These are phyloP conservation scores for Lomentospora prolificans DNA, from an alignment of 2,329 filamentous ascomycete genomes.

Conservation along the genomic window DNA sequence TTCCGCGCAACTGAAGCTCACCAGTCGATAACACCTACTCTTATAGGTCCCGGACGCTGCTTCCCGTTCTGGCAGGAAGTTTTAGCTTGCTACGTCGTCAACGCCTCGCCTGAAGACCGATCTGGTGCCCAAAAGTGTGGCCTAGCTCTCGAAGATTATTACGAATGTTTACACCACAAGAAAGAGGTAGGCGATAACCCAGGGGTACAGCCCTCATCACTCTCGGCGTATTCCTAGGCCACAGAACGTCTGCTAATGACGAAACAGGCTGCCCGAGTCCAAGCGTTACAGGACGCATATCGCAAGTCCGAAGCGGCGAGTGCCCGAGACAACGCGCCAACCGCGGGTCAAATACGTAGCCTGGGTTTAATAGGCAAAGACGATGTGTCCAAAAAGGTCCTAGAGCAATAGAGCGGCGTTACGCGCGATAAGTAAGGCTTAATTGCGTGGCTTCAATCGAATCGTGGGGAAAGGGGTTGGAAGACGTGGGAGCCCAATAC, in stretches of 20 bases:
- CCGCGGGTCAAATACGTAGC: slow-evolving; percentile 77
- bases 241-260: not conserved
- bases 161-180: slow-evolving; percentile 96
- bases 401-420: slow-evolving; percentile 29
- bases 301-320: slow-evolving; percentile 68
- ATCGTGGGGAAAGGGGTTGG: not conserved
- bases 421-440: not conserved
- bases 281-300: slow-evolving; percentile 74
- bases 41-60: slow-evolving; percentile 61
- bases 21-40: not conserved
- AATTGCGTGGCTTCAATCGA: not conserved
- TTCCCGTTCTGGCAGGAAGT: slow-evolving; percentile 99
- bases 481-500: too few relatives aligned
- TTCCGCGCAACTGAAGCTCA: not conserved
- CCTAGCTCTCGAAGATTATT: slow-evolving; percentile 86
- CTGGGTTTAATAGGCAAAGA: slow-evolving; percentile 77
- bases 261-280: slow-evolving; percentile 62
- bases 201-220: too few relatives aligned
- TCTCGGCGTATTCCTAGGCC: too few relatives aligned
- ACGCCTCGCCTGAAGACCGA: slow-evolving; percentile 68
- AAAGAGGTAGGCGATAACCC: slow-evolving; percentile 82
- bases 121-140: slow-evolving; percentile 81
- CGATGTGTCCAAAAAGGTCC: slow-evolving; percentile 60
- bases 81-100: slow-evolving; percentile 95
- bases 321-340: slow-evolving; percentile 70